Conservation (phyloP, 495 filamentous ascomycete species). For the Talaromyces stipitatus region DNA sequence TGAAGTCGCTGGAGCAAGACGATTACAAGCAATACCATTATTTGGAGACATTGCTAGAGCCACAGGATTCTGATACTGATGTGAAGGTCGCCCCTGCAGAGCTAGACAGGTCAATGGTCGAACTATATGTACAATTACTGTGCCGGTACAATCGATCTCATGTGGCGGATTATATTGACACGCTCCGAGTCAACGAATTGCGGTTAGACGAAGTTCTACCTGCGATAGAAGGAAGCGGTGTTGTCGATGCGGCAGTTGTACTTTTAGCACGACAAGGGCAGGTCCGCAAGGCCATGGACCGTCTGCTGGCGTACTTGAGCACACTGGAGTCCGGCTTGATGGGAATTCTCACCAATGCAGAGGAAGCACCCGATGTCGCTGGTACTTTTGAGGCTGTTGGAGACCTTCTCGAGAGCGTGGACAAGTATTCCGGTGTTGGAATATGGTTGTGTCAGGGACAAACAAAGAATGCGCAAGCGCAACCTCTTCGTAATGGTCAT, state of each 20-base stretch:
- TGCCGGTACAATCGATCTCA: constrained; percentile 75
- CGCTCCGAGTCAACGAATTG: constrained; percentile 71
- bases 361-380: constrained; percentile 46
- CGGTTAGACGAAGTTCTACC: constrained; percentile 76
- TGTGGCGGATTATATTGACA: constrained; percentile 77
- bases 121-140: constrained; percentile 85
- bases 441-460: constrained; percentile 95
- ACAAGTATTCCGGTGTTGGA: constrained; percentile 85
- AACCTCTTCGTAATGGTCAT: constrained; percentile 21
- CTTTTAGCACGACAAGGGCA: constrained; percentile 88
- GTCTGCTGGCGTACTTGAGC: constrained; percentile 68
- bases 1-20: constrained; percentile 57
- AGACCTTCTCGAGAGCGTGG: constrained; percentile 63
- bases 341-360: constrained; percentile 54
- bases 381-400: constrained; percentile 45
- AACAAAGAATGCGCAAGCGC: constrained; percentile 53
- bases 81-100: constrained; percentile 22
- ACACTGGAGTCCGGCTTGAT: constrained; percentile 73
- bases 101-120: constrained; percentile 51
- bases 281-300: constrained; percentile 71
- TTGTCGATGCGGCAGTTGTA: constrained; percentile 87
- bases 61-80: constrained; percentile 22
- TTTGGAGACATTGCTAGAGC: constrained; percentile 71
- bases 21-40: constrained; percentile 67
- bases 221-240: constrained; percentile 78